phyloP scores from a whole-genome alignment of 192 early-diverging fungal species.

The Coemansia sp. region DNA sequence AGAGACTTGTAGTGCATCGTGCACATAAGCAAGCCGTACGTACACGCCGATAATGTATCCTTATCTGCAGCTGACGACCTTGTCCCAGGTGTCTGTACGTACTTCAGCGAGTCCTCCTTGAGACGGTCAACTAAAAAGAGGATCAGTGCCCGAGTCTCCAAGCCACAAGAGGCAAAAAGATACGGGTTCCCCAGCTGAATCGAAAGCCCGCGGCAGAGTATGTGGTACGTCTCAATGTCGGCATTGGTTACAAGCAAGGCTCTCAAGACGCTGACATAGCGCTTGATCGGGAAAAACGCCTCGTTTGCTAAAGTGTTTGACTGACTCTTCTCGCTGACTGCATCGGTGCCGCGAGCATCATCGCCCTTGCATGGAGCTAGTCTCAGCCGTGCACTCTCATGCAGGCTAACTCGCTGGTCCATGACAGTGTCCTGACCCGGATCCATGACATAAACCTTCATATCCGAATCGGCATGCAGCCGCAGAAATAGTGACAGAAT shows the following conservation, averaged over 20 bases:
- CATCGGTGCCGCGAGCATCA: not conserved
- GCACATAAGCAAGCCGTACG: conserved; percentile 32
- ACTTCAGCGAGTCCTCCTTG: conserved; percentile 14
- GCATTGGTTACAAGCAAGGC: conserved; percentile 65
- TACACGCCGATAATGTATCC: conserved; percentile 15
- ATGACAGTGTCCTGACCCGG: conserved; percentile 39
- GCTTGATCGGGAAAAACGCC: conserved; percentile 52
- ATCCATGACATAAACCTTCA: conserved; percentile 39
- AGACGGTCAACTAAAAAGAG: conserved; percentile 67
- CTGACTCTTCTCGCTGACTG: not conserved
- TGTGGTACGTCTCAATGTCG: conserved; percentile 69
- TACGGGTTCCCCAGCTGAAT: conserved; percentile 72
- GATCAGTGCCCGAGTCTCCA: conserved; percentile 58
- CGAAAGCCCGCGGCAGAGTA: conserved; percentile 64
- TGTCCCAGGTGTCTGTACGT: conserved; percentile 19
- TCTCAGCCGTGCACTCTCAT: conserved; percentile 41
- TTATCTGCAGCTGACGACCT: conserved; percentile 23
- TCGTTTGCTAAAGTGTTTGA: not conserved
- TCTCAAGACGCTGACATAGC: conserved; percentile 60
- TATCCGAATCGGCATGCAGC: conserved; percentile 39
- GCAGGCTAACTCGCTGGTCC: conserved; percentile 49
- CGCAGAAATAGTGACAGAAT: conserved; percentile 38
- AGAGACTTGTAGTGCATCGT: conserved; percentile 54
- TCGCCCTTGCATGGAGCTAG: conserved; percentile 9
- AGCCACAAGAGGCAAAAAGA: conserved; percentile 64